A percentile compares a stretch with the other conserved stretches of the same genome.
Conservation (phyloP, 1,139 yeast genomes). For the Geotrichum reessii region DNA sequence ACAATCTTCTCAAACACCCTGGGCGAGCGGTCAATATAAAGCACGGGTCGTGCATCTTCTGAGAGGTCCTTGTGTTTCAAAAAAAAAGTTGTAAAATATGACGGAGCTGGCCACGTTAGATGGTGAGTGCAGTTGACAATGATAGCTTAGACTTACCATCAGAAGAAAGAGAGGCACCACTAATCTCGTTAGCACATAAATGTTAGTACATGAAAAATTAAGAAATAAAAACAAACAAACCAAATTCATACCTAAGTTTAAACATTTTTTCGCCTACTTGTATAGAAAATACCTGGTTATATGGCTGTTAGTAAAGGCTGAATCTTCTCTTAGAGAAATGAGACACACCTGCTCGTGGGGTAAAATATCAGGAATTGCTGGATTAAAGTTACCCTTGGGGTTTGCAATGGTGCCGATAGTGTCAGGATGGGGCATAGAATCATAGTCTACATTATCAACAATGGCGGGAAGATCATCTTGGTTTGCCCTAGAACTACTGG, state of each 20-base stretch:
- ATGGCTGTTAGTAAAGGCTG: neutral
- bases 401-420: slow-evolving; percentile 19
- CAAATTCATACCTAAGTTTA: slow-evolving; percentile 36
- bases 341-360: slow-evolving; percentile 48
- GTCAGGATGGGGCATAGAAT: slow-evolving; percentile 8
- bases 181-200: slow-evolving; percentile 60
- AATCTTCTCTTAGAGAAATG: neutral
- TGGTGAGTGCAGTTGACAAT: slow-evolving; percentile 44
- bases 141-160: slow-evolving; percentile 45
- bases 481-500: neutral
- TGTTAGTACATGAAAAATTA: neutral
- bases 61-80: slow-evolving; percentile 27
- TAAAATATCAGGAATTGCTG: slow-evolving; percentile 51
- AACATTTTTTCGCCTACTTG: slow-evolving; percentile 59
- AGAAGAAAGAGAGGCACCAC: slow-evolving; percentile 81
- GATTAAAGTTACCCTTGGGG: slow-evolving; percentile 37
- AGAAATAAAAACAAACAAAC: neutral
- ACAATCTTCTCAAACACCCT: slow-evolving; percentile 60
- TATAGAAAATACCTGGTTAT: slow-evolving; percentile 49
- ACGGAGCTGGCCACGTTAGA: slow-evolving; percentile 36
- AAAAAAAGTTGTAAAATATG: slow-evolving; percentile 46
- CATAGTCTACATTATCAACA: slow-evolving; percentile 11
- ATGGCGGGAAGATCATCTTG: neutral
- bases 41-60: slow-evolving; percentile 35
- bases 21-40: slow-evolving; percentile 76